A percentile compares a stretch with the other conserved stretches of the same genome.
Conservation (phyloP, 2,329 filamentous ascomycete genomes). For the Ploettnerulaceae sp. region DNA sequence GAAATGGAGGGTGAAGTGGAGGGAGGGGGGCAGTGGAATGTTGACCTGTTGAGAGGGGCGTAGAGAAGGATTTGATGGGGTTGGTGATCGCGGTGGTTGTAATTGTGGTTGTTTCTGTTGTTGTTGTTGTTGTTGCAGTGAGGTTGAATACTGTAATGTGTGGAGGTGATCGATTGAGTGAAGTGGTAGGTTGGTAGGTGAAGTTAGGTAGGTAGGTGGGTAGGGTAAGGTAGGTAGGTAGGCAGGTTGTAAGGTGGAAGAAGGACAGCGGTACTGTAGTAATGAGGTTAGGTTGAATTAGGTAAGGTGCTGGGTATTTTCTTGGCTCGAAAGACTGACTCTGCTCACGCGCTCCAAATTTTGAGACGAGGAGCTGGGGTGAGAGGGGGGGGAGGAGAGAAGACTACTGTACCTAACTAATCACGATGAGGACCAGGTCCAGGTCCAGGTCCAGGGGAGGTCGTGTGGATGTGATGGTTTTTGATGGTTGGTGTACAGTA, state of each 20-base stretch:
- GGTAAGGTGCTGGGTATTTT: conserved; percentile 23
- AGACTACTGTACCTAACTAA: no score
- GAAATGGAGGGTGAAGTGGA: conserved; percentile 7
- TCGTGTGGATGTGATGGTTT: no score
- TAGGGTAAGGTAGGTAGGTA: conserved; percentile 15
- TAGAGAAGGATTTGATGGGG: conserved; percentile 10
- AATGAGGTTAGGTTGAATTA: no score
- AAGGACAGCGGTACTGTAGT: no score
- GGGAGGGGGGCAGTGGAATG: conserved; percentile 14
- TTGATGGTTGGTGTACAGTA: no score
- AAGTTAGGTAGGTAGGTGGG: conserved; percentile 1
- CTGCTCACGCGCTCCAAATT: conserved; percentile 34
- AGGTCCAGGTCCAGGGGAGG: no score
- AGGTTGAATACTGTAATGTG: conserved; percentile 19
- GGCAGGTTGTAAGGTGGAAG: conserved; percentile 7
- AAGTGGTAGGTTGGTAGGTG: conserved; percentile 6
- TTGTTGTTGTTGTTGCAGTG: conserved; percentile 5
- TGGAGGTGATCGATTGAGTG: conserved; percentile 21
- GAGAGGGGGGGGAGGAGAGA: neutral
- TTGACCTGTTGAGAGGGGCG: conserved; percentile 13
- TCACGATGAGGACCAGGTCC: no score
- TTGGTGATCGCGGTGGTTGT: neutral
- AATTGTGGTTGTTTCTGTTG: neutral
- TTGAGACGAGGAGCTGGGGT: conserved; percentile 31
- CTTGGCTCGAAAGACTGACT: conserved; percentile 34